Evolutionary conservation across 2,329 filamentous ascomycete species (phyloP), one percentile per base, ranked within the genome.

Genomic region (Colletotrichum australisinense): DNA sequence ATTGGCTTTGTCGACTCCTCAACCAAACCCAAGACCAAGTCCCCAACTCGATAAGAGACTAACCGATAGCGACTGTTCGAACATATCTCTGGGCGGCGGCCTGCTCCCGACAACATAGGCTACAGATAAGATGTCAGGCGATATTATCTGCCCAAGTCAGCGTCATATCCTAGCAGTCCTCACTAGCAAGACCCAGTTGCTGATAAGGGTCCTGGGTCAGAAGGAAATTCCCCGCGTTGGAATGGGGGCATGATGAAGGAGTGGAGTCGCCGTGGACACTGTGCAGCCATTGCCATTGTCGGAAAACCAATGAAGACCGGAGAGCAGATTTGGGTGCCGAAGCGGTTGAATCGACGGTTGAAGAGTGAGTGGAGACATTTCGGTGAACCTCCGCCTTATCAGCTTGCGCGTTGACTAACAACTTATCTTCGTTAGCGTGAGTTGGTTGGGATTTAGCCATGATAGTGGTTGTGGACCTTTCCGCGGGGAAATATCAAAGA

Each of bases 311-410:
- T 57, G 28, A 42, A 49, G 26, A 22, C 28, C 55, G 66, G 66
- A 26, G 26, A n/a, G 32, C 35, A 65, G 42, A 60, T 60, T n/a
- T 73, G 28, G 22, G 9, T n/a, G 42, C 70, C 66, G 60, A 62
- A 42, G 55, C 60, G 16, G 52, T 35, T 53, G 70, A 56, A 49
- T 24, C 9, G 24, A 8, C 26, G 16, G 38, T 42, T 42, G 22
- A 30, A 59, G 59, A 38, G 38, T 12, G 11, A 38, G 70, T 73
- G 70, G 70, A 65, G 66, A 24, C 49, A 12, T 52, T 35, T 73
- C 70, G 70, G 70, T 62, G 70, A 73, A 73, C 60, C 67, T 73
- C 70, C 70, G 70, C 67, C 70, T 73, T 73, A 73, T 73, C 70
- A 70, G 70, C 70, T 55, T 65, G 60, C 42, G 70, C 67, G 55